Evolutionary conservation across 2,329 filamentous ascomycete genomes (phyloP).

Genomic region (Neonectria neomacrospora): DNA sequence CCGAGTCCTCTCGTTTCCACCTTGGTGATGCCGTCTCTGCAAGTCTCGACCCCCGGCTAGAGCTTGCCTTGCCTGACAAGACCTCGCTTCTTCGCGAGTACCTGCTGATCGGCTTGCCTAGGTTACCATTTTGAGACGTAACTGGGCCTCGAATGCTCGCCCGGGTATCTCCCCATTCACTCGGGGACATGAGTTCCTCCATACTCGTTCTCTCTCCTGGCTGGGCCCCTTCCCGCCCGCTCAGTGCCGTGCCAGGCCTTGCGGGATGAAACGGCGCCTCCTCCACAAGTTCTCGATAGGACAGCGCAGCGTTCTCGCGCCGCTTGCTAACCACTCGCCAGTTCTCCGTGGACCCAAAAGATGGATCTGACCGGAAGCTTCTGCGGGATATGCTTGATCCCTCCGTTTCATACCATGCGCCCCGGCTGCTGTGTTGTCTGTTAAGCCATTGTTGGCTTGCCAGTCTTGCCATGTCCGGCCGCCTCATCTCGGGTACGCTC

Average conservation of each 20-base stretch:
- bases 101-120: constrained; percentile 27
- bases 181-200: constrained; percentile 39
- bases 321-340: constrained; percentile 48
- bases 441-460: constrained; percentile 37
- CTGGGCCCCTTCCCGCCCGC: constrained; percentile 33
- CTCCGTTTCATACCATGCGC: constrained; percentile 42
- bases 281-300: constrained; percentile 50
- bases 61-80: constrained; percentile 20
- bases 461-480: constrained; percentile 40
- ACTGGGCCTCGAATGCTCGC: constrained; percentile 36
- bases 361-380: constrained; percentile 45
- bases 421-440: constrained; percentile 26
- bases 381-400: constrained; percentile 34
- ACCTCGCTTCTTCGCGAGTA: constrained; percentile 32
- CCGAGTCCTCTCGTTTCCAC: constrained; percentile 37
- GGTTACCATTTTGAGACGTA: constrained; percentile 30
- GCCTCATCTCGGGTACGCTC: constrained; percentile 39
- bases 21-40: constrained; percentile 24
- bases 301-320: constrained; percentile 43
- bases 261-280: constrained; percentile 53
- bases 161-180: constrained; percentile 42
- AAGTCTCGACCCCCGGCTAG: constrained; percentile 27
- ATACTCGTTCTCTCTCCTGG: constrained; percentile 38
- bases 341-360: constrained; percentile 52
- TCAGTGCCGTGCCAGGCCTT: constrained; percentile 44